phyloP scores from a whole-genome alignment of 371 early-diverging fungal species.

The Actinomucor elegans region DNA sequence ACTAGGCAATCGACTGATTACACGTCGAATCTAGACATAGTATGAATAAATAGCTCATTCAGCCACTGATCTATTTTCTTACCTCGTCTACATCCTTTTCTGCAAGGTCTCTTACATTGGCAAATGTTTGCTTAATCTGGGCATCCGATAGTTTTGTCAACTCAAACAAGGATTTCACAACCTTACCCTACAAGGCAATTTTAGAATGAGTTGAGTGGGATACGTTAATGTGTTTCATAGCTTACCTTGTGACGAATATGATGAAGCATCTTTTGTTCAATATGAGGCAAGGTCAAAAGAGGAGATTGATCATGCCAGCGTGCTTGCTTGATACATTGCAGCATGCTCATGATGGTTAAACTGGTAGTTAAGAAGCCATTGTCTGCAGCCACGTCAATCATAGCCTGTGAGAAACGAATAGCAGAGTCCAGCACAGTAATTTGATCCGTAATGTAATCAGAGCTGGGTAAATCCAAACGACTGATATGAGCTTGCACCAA shows the following conservation, averaged over 20 bases:
- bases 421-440: slow-evolving; percentile 91
- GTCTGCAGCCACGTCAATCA: slow-evolving; percentile 86
- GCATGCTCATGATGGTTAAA: slow-evolving; percentile 69
- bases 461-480: slow-evolving; percentile 68
- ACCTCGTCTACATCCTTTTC: slow-evolving; percentile 37
- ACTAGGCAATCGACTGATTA: slow-evolving; percentile 59
- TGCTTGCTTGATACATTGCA: slow-evolving; percentile 91
- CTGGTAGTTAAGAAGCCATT: slow-evolving; percentile 64
- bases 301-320: slow-evolving; percentile 76
- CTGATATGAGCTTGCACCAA: slow-evolving; percentile 86
- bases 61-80: slow-evolving; percentile 1
- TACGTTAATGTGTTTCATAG: too few species aligned
- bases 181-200: slow-evolving; percentile 34
- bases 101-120: slow-evolving; percentile 41
- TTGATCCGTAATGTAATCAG: slow-evolving; percentile 92
- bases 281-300: slow-evolving; percentile 68
- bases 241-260: slow-evolving; percentile 36
- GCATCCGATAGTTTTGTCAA: slow-evolving; percentile 42
- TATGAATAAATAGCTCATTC: not conserved
- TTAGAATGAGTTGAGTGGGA: too few species aligned
- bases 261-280: slow-evolving; percentile 49
- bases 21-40: slow-evolving; percentile 52
- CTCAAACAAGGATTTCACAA: slow-evolving; percentile 44
- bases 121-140: slow-evolving; percentile 57
- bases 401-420: slow-evolving; percentile 88